phyloP scores from a whole-genome alignment of 2,329 filamentous ascomycete species.

The Hymenoscyphus infarciens region DNA sequence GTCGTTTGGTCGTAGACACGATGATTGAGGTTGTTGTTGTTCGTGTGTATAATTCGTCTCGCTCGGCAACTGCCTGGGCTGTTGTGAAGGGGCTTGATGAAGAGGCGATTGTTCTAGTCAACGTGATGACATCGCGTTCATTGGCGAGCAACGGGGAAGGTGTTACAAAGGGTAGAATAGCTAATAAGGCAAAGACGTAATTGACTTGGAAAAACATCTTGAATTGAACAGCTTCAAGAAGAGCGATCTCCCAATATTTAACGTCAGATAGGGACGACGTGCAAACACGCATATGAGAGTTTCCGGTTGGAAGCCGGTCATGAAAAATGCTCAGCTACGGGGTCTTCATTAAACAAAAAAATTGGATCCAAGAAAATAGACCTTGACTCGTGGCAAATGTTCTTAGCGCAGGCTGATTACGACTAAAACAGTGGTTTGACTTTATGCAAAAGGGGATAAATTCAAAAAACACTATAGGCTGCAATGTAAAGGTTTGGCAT shows the following conservation, averaged over 20 bases:
- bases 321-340: neutral
- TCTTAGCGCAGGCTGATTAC: constrained; percentile 12
- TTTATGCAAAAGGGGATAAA: constrained; percentile 12
- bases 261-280: neutral
- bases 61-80: neutral
- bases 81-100: neutral
- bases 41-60: neutral
- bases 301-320: neutral
- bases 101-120: constrained; percentile 3
- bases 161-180: neutral
- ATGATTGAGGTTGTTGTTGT: neutral
- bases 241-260: neutral
- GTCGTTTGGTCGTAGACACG: neutral
- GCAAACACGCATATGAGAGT: no score
- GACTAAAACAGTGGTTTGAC: neutral
- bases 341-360: no score
- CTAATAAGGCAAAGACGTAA: constrained; percentile 3
- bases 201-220: constrained; percentile 5
- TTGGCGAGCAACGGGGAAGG: neutral
- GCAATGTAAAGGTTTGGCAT: constrained; percentile 6
- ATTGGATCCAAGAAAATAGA: neutral
- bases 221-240: neutral
- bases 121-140: neutral
- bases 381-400: constrained; percentile 8
- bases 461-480: constrained; percentile 1